Conservation (phyloP, 805 yeast genomes). For the Vanderwaltozyma yarrowii region DNA sequence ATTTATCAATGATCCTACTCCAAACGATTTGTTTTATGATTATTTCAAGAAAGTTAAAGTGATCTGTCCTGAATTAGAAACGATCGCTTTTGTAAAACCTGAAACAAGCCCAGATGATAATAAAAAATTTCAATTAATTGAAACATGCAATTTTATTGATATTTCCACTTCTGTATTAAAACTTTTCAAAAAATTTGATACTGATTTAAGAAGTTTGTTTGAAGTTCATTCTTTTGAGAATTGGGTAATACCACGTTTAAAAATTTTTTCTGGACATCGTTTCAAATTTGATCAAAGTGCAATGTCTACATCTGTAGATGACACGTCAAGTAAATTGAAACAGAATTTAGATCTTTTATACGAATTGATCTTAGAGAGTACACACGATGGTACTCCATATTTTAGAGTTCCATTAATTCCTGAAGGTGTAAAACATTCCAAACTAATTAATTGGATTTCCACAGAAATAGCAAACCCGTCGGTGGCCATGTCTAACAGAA, state of each 20-base stretch:
- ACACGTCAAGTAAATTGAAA: constrained; percentile 5
- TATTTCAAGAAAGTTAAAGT: constrained; percentile 7
- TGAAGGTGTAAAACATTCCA: constrained; percentile 11
- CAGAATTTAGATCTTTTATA: constrained; percentile 12
- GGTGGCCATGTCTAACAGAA: not conserved
- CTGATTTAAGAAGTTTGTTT: constrained; percentile 11
- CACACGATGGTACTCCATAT: constrained; percentile 18
- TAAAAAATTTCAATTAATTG: not conserved
- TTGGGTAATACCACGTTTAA: constrained; percentile 16
- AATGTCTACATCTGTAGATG: constrained; percentile 8
- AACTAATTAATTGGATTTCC: constrained; percentile 20
- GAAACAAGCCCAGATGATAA: not conserved
- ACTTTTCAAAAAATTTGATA: constrained; percentile 7
- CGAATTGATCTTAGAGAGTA: constrained; percentile 12
- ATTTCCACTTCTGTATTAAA: constrained; percentile 11
- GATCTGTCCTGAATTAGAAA: constrained; percentile 8
- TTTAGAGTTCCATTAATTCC: constrained; percentile 18
- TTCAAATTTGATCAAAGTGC: constrained; percentile 15
- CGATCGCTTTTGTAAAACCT: constrained; percentile 7
- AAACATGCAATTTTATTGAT: constrained; percentile 17
- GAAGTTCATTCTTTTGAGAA: constrained; percentile 19
- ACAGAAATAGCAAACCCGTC: constrained; percentile 1
- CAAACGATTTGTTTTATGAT: constrained; percentile 5
- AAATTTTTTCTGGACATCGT: constrained; percentile 18
- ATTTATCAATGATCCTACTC: constrained; percentile 3